Evolutionary conservation across 163 green algal genomes (phyloP).

Genomic region (Trebouxia gelatinosa): DNA sequence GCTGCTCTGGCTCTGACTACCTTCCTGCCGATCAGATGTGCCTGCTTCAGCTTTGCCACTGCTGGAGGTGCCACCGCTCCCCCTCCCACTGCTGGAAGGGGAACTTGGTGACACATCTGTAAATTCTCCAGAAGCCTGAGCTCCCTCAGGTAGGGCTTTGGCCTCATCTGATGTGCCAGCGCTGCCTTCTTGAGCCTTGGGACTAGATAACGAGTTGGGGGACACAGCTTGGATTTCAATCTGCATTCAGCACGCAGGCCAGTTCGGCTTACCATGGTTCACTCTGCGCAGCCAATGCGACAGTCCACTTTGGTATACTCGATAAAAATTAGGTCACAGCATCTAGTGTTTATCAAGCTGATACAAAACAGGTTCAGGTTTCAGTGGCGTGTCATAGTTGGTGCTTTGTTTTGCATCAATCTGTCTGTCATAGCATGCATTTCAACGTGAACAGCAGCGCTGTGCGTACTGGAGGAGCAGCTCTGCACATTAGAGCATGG

Average conservation of each 20-base stretch:
- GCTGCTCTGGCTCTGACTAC: neutral
- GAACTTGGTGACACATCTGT: conserved; percentile 1
- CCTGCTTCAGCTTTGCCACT: neutral
- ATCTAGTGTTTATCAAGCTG: no score
- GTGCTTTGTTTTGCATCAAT: neutral
- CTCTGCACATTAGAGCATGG: neutral
- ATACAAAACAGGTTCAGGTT: no score
- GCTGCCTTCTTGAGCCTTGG: neutral
- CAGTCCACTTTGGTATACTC: neutral
- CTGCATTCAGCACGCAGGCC: neutral
- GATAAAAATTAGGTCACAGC: neutral
- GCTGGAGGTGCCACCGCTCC: no score
- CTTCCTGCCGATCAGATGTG: neutral
- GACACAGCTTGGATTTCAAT: conserved; percentile 11
- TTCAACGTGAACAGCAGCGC: no score
- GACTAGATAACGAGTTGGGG: neutral
- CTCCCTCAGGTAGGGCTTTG: neutral
- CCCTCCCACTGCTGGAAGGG: neutral
- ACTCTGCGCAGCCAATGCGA: neutral
- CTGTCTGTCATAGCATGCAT: neutral
- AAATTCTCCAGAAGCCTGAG: neutral
- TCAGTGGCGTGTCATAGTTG: neutral
- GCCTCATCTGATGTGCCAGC: neutral
- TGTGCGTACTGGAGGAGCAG: no score
- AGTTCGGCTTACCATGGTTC: neutral